Evolutionary conservation across 139 green algal genomes (phyloP), one percentile per base, ranked within the genome.

Genomic region (Picochlorum costavermella): DNA sequence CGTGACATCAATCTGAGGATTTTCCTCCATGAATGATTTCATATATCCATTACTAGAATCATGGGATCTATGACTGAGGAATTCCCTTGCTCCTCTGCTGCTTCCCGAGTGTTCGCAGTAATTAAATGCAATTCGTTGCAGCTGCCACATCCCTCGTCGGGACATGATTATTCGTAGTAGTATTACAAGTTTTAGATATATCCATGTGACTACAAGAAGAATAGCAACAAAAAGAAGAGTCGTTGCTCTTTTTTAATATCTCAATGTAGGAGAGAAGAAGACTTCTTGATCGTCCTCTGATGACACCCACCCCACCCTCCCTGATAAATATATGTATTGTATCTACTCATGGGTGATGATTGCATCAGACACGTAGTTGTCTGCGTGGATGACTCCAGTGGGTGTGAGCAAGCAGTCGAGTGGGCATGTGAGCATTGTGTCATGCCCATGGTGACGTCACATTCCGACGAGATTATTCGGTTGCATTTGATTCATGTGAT

Each of bases 41-140:
- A 81, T 44, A 68, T 81, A 81, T 3, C 74, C 72, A 53, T 72
- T 82, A 68, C 50, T 57, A 4, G 26, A 26, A 14, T 25, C 43
- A 33, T 14, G 51, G 26, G 16, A 25, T 12, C 20, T 33, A 49
- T 10, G 23, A 3, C 12, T 33, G 25, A 13, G 11, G 14, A 17
- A 23, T 13, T 33, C 8, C 72, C 75, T 67, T 13, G 66, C 55
- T 31, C 75, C 75, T 25, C 48, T 62, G 30, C 71, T 80, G 57
- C 75, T 81, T 37, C 75, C 75, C 6, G 65, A 69, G 17, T 53
- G 48, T 23, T 80, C 56, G 45, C 75, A 81, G 29, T 70, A 81
- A 28, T 53, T 63, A n/a, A 81, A 43, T 6, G 59, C 45, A 26
- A 81, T 60, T 23, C 48, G 59, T n/a, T 71, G 60, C 29, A 81